Base-by-base conservation (phyloP, 352 stramenopile species). In the Pythium rhizo-oryzae region DNA sequence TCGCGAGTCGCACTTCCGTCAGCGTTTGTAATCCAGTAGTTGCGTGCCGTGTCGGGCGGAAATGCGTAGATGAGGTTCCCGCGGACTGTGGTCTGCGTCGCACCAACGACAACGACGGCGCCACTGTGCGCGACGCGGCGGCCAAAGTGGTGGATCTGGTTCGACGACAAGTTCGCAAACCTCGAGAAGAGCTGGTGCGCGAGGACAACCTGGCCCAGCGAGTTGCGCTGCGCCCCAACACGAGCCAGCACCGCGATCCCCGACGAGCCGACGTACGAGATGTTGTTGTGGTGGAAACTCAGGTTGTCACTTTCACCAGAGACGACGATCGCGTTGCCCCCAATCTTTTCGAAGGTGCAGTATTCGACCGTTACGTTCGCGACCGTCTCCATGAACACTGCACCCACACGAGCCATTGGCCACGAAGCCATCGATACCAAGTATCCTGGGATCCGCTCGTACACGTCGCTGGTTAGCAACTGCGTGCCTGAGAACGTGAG, bases 81-180 rank as follows among this genome's bases (percentile, higher is more conserved):
- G 12, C 72, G 16, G 24, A 94, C 68, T 0, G 58, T 80, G 4
- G 81, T 79, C 74, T 89, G 76, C 16, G 72, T 72, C 15, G 81
- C 79, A 8, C 76, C 78, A 23, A 81, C 71, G 16, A 85, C 65
- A 74, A 92, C 81, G 46, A 92, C 71, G 0, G 76, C 86, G 19
- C 76, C 77, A 19, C 78, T 84, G 51, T 89, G 86, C 1, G 78
- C 50, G 19, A 86, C 67, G 39, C 77, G 72, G 13, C 75, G 78
- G 9, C 86, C 86, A 44, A 89, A 75, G 25, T 92, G 81, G 59
- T 94, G 84, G 1, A 94, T 68, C 56, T 92, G 82, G 59, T 94
- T 94, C 59, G 76, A 90, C n/a, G 82, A 89, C 16, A 94, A 59
- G 44, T 84, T 90, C 19, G 81, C 59, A 5, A 65, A 59, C 0